These are phyloP conservation scores for Aspergillus novofumigatus DNA, from an alignment of 2,329 filamentous ascomycete genomes.

Conservation along the genomic window DNA sequence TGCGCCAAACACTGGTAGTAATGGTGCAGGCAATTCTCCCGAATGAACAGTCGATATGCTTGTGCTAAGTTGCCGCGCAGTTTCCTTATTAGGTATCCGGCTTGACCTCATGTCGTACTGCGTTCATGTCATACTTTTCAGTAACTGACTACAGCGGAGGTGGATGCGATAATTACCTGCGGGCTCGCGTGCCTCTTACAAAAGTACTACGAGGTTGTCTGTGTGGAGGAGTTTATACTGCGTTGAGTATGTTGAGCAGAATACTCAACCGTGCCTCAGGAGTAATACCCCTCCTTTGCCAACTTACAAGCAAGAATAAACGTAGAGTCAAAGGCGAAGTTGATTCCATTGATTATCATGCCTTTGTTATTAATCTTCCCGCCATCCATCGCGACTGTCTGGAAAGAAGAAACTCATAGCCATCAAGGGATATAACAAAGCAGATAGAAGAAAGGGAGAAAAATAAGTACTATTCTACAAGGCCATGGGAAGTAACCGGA, in stretches of 20 bases:
- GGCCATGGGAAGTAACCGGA: not conserved
- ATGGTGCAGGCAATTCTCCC: not conserved
- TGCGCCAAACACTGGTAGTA: not conserved
- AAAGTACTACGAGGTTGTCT: too few relatives aligned
- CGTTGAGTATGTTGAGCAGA: too few relatives aligned
- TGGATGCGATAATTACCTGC: too few relatives aligned
- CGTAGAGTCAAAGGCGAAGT: not conserved
- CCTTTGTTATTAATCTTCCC: not conserved
- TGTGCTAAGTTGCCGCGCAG: too few relatives aligned
- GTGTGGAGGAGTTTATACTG: too few relatives aligned
- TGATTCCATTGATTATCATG: not conserved
- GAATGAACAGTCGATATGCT: not conserved
- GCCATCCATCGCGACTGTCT: not conserved
- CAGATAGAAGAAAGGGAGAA: not conserved
- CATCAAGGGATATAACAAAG: not conserved
- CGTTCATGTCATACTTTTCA: too few relatives aligned
- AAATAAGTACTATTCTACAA: constrained; percentile 1
- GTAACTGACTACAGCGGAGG: too few relatives aligned
- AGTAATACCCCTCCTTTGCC: too few relatives aligned
- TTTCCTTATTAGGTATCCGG: not conserved
- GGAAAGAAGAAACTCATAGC: not conserved
- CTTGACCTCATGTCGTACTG: not conserved
- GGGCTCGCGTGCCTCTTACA: too few relatives aligned
- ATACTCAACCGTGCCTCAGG: too few relatives aligned
- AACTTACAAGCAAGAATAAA: not conserved